These are phyloP conservation scores for Henckelia pumila DNA, from an alignment of 257 asterid genomes.

Conservation along the genomic window DNA sequence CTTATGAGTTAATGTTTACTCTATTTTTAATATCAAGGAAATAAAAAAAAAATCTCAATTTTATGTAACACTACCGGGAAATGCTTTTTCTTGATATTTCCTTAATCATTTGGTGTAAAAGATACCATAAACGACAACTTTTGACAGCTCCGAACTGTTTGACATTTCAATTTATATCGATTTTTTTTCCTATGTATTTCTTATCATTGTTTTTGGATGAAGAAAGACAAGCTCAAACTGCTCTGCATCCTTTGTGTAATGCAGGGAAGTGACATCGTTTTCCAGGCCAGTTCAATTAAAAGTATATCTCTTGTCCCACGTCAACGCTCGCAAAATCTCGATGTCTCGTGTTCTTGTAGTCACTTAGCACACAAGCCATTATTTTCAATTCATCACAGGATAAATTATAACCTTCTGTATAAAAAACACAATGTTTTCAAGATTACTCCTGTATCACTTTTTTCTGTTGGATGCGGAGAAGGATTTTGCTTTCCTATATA, in stretches of 20 bases:
- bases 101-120: neutral
- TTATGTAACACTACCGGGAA: neutral
- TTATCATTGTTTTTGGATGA: neutral
- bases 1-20: neutral
- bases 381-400: slow-evolving; percentile 33
- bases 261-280: slow-evolving; percentile 58
- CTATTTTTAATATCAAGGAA: neutral
- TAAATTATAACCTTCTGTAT: slow-evolving; percentile 31
- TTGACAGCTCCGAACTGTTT: slow-evolving; percentile 4
- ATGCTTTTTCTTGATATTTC: slow-evolving; percentile 8
- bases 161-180: neutral
- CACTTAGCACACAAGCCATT: slow-evolving; percentile 36
- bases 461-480: slow-evolving; percentile 30
- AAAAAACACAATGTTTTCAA: slow-evolving; percentile 42
- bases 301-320: slow-evolving; percentile 33
- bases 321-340: slow-evolving; percentile 29
- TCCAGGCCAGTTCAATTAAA: slow-evolving; percentile 42
- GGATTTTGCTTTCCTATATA: slow-evolving; percentile 32
- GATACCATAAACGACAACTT: neutral
- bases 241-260: slow-evolving; percentile 25
- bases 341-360: slow-evolving; percentile 36
- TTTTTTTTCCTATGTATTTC: neutral
- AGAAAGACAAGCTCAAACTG: neutral
- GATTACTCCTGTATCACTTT: slow-evolving; percentile 33
- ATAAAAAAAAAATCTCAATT: neutral